These are phyloP conservation scores for Magnolia changhungtana DNA, from an alignment of 164 flowering plant species.

Conservation along the genomic window DNA sequence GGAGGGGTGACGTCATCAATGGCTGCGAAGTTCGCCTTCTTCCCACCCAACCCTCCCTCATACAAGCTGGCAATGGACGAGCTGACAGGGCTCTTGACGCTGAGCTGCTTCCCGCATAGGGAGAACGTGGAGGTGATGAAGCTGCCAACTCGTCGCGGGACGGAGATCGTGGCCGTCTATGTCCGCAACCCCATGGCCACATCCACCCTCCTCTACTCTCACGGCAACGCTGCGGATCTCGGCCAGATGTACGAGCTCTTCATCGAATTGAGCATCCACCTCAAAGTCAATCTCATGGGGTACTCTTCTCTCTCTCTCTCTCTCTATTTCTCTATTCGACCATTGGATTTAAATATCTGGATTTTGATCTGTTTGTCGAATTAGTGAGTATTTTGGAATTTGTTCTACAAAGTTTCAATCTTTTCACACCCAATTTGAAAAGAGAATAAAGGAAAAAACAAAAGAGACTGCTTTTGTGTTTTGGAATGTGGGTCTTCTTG, in stretches of 20 bases:
- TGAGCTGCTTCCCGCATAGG: slow-evolving; percentile 70
- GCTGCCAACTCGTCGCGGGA: slow-evolving; percentile 64
- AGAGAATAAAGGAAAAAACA: neutral
- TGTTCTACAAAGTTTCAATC: neutral
- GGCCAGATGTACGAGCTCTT: slow-evolving; percentile 98
- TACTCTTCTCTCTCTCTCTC: slow-evolving; percentile 15
- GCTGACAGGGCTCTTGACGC: slow-evolving; percentile 48
- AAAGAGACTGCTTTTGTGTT: neutral
- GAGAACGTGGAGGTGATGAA: slow-evolving; percentile 81
- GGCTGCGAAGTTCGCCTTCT: slow-evolving; percentile 95
- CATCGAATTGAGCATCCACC: slow-evolving; percentile 75
- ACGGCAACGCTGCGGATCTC: slow-evolving; percentile 96
- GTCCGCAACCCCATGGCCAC: slow-evolving; percentile 82
- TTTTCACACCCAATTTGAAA: neutral
- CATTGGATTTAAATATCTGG: neutral
- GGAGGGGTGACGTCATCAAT: slow-evolving; percentile 94
- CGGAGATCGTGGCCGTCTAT: slow-evolving; percentile 75
- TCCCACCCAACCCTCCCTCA: slow-evolving; percentile 85
- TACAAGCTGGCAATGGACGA: slow-evolving; percentile 67
- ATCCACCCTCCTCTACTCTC: slow-evolving; percentile 84
- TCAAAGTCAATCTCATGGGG: slow-evolving; percentile 93
- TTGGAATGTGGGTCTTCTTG: neutral
- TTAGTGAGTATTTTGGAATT: neutral
- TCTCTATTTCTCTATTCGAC: neutral
- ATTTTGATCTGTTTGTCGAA: neutral